Base-by-base conservation (phyloP, 1,284 basidiomycete species). In the Marasmius oreades region DNA sequence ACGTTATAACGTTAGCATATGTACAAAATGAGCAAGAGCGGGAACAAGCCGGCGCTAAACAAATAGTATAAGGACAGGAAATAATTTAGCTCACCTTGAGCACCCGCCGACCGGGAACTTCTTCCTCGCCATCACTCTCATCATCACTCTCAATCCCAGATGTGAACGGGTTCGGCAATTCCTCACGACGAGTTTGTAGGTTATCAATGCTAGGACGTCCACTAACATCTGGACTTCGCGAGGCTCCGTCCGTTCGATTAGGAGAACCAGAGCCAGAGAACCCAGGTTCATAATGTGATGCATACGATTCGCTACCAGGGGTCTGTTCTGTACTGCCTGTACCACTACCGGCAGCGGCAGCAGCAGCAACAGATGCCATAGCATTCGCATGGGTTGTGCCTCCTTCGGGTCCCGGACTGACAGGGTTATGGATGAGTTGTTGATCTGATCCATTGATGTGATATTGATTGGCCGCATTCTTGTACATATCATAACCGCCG, bases 41-140 rank as follows among this genome's bases (percentile, higher is more conserved):
- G 39, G 10, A 20, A 7, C 39, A 42, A 42, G n/a, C 67, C 26
- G 22, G 24, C 20, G 48, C 47, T 20, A 39, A 53, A 36, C 24
- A 18, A 20, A 52, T 22, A 12, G 23, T 52, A 6, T 37, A 10
- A 51, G 39, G 53, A 10, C 8, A 20, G 22, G 20, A 16, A 42
- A 44, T 12, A 44, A 62, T 23, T 12, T 52, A 31, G 59, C 73
- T 37, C 44, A 80, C 78, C 75, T 79, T 79, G 52, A 81, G 64
- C 45, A 80, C 76, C 58, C 76, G 59, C 68, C 68, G 45, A 60
- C 68, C 59, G 65, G 70, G 57, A 28, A 67, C 70, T 56, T 77
- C 64, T 53, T 67, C 63, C 33, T 60, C 64, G 22, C 61, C 67
- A 20, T 62, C 60, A 53, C 60, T 61, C 56, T 60, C 62, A 36